Evolutionary conservation across 2,329 filamentous ascomycete species (phyloP), one percentile per base, ranked within the genome.

Genomic region (Escovopsis sp.): DNA sequence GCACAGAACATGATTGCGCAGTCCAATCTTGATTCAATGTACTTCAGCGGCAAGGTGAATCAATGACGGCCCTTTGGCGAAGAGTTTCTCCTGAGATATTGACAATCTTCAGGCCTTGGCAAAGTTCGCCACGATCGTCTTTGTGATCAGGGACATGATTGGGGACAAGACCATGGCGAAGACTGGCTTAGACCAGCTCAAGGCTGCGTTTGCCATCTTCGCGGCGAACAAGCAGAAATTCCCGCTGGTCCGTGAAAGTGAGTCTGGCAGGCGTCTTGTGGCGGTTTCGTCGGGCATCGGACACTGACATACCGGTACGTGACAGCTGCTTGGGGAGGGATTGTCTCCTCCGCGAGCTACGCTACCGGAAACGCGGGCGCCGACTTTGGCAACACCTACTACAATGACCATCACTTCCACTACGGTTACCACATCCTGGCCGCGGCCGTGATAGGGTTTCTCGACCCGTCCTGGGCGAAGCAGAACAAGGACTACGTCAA

Each of bases 371-470:
- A 93, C 48, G 59, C 73, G 5, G 77, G 79, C 2, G 71, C 70
- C 0, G 91, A 96, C 56, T 96, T 94, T 62, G 91, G 91, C 48
- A 95, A 95, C 58, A 84, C 81, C 1, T 82, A 76, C 54, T 89
- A 88, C 65, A 89, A 82, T 51, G 78, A 82, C 52, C 78, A 81
- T 50, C 77, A 82, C 55, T 81, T 81, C 51, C 81, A 84, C 53
- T 88, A 84, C 53, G 86, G 85, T 29, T 95, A 96, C 56, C 91
- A 93, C 59, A 81, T 96, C 47, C 83, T 93, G 43, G 70, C 87
- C 0, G 87, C 85, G 0, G 84, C 89, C 1, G 73, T 91, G 7
- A 86, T 96, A 43, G 88, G 75, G 1, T 73, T 82, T 40, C 66
- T 95, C 5, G 85, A 94, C 49, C 75, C 79, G 0, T 61, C 57